Evolutionary conservation across 345 rosid species (phyloP), one percentile per base, ranked within the genome.

Genomic region (Eutrema heterophyllum): DNA sequence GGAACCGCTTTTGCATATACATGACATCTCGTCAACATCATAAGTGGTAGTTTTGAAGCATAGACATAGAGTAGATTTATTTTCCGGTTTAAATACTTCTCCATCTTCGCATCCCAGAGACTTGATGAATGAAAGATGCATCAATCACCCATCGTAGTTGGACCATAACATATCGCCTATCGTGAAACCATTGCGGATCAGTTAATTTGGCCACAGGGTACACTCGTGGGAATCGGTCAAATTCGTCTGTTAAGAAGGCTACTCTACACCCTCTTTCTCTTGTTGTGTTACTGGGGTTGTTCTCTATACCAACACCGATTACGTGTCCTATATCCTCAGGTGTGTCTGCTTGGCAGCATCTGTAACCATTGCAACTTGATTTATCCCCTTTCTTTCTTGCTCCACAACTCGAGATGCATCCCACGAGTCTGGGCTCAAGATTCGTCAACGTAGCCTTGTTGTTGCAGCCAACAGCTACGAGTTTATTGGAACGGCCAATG

Each of bases 101-200:
- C 30, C 30, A n/a, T 56, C 26, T 33, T 24, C 16, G 48, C 71
- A 67, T 51, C 71, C 49, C n/a, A 67, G 3, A 8, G 49, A 51
- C 10, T 21, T 14, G n/a, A 70, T 32, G 6, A 8, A 44, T 0
- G 64, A 32, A 1, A 16, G 8, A 44, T 68, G 11, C 16, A 0
- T 33, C 53, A 3, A 82, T 39, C 9, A 15, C 21, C 85, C 83
- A 82, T 9, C 56, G 69, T 39, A 80, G 58, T 38, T 55, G 50
- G 44, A 64, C 4, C 0, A 66, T 46, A 24, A 50, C 38, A n/a
- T 60, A 59, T 29, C 10, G 38, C 29, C 24, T 48, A 58, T 60
- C 8, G 24, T 58, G 4, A 38, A 60, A 49, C 59, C 21, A 15
- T 29, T 13, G 48, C 9, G 74, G 67, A 29, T 70, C 74, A 30